Evolutionary conservation across 495 filamentous ascomycete species (phyloP).

Genomic region (Hypoxylon perforatum): DNA sequence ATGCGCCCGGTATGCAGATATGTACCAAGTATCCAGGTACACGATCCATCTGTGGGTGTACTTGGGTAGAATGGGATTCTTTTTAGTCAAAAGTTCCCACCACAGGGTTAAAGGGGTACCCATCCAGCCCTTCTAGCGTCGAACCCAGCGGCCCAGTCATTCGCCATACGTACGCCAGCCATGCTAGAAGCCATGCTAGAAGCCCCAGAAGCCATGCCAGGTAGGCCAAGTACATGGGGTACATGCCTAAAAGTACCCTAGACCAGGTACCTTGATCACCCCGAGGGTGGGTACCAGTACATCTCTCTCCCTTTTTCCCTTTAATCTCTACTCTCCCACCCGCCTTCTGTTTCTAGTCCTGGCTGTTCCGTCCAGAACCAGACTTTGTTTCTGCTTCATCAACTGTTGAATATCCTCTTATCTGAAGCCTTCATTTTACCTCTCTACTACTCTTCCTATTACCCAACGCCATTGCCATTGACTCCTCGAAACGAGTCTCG

Average conservation of each 20-base stretch:
- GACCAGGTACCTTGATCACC: slow-evolving; percentile 39
- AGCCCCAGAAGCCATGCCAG: too few relatives aligned
- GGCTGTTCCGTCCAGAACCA: slow-evolving; percentile 20
- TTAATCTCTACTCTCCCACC: slow-evolving; percentile 40
- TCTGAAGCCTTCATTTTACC: slow-evolving; percentile 20
- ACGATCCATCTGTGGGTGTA: slow-evolving; percentile 13
- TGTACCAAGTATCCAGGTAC: too few relatives aligned
- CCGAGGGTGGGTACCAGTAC: slow-evolving; percentile 43
- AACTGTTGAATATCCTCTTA: slow-evolving; percentile 20
- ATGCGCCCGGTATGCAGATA: not conserved
- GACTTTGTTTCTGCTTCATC: slow-evolving; percentile 6
- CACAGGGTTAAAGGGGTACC: slow-evolving; percentile 34
- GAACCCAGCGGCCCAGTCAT: slow-evolving; percentile 26
- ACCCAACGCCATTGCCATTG: slow-evolving; percentile 1
- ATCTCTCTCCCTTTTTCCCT: slow-evolving; percentile 43
- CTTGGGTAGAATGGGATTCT: slow-evolving; percentile 14
- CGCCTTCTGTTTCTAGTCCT: slow-evolving; percentile 39
- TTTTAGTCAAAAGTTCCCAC: slow-evolving; percentile 43
- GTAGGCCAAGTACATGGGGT: too few relatives aligned
- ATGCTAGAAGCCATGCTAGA: too few relatives aligned
- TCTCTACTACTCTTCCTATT: not conserved
- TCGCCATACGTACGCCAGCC: not conserved
- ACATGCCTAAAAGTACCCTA: too few relatives aligned
- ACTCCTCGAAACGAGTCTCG: slow-evolving; percentile 3
- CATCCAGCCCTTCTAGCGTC: slow-evolving; percentile 10